Evolutionary conservation across 495 filamentous ascomycete genomes (phyloP).

Genomic region (Penicillium desertorum): DNA sequence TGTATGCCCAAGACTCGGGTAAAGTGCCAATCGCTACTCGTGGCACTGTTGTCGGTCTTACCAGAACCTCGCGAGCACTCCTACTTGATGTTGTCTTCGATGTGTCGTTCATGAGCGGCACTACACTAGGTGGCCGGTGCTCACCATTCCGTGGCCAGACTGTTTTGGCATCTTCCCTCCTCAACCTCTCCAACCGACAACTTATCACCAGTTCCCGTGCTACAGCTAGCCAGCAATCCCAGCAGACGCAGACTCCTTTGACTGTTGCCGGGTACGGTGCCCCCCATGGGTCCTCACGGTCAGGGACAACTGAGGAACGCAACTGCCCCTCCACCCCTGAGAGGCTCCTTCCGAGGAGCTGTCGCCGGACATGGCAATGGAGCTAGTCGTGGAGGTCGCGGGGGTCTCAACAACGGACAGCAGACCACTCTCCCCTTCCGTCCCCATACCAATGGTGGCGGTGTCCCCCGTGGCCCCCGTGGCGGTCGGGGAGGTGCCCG

Average conservation of each 20-base stretch:
- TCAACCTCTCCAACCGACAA: conserved; percentile 84
- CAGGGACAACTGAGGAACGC: conserved; percentile 70
- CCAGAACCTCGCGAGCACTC: conserved; percentile 73
- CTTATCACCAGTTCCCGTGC: conserved; percentile 73
- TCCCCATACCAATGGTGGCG: conserved; percentile 34
- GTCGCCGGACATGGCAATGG: conserved; percentile 42
- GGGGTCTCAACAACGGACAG: conserved; percentile 43
- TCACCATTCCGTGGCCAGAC: conserved; percentile 96
- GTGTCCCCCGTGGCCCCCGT: conserved; percentile 33
- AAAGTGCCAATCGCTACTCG: conserved; percentile 91
- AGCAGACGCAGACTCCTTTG: conserved; percentile 51
- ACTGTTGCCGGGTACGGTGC: conserved; percentile 61
- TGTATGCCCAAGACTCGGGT: conserved; percentile 89
- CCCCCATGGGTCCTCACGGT: conserved; percentile 54
- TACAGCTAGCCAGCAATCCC: conserved; percentile 57
- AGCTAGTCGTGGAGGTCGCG: conserved; percentile 41
- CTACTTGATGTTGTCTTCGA: conserved; percentile 94
- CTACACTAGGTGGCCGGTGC: conserved; percentile 82
- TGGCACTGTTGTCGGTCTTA: conserved; percentile 91
- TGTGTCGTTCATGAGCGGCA: conserved; percentile 92
- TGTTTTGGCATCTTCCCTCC: conserved; percentile 74
- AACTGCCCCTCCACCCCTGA: conserved; percentile 63
- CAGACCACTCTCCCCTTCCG: conserved; percentile 38
- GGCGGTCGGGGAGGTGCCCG: conserved; percentile 35
- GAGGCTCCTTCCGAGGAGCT: conserved; percentile 71